A percentile compares a stretch with the other conserved stretches of the same genome.
Conservation (phyloP, 2,329 filamentous ascomycete species). For the Pestalotiopsis sp. region DNA sequence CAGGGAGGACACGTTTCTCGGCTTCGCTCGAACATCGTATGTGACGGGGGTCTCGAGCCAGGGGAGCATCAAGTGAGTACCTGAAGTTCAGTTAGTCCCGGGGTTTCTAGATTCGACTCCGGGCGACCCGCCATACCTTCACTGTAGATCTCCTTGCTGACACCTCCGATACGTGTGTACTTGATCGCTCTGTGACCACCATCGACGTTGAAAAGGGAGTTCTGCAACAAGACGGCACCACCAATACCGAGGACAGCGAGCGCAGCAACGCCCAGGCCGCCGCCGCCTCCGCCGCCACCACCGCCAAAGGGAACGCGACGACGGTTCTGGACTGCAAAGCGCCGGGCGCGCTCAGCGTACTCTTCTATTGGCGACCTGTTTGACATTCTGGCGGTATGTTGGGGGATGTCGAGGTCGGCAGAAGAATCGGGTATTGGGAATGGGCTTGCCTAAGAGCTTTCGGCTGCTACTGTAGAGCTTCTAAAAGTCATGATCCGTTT, state of each 20-base stretch:
- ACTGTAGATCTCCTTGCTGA: conserved; percentile 92
- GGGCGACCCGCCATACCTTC: conserved; percentile 67
- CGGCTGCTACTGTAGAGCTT: conserved; percentile 3
- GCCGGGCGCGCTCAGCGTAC: conserved; percentile 21
- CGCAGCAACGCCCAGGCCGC: conserved; percentile 42
- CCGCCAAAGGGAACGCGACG: conserved; percentile 24
- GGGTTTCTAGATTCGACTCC: not conserved
- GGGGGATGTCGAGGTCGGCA: not conserved
- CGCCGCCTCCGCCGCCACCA: conserved; percentile 41
- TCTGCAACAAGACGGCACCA: conserved; percentile 55
- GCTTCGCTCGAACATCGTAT: conserved; percentile 98
- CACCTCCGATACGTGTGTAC: conserved; percentile 89
- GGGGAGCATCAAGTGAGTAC: conserved; percentile 90
- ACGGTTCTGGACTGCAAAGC: conserved; percentile 25
- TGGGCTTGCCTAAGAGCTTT: not conserved
- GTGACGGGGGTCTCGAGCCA: conserved; percentile 98
- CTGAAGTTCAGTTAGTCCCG: conserved; percentile 43
- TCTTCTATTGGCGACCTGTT: conserved; percentile 32
- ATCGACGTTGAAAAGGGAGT: conserved; percentile 81
- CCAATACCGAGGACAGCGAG: conserved; percentile 47
- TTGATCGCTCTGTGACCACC: conserved; percentile 99
- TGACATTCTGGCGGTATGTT: conserved; percentile 29
- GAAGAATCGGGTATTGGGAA: not conserved
- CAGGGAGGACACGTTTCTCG: conserved; percentile 92
- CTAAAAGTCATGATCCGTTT: conserved; percentile 21